Conservation (phyloP, 495 filamentous ascomycete genomes). For the Xylaria intraflava region DNA sequence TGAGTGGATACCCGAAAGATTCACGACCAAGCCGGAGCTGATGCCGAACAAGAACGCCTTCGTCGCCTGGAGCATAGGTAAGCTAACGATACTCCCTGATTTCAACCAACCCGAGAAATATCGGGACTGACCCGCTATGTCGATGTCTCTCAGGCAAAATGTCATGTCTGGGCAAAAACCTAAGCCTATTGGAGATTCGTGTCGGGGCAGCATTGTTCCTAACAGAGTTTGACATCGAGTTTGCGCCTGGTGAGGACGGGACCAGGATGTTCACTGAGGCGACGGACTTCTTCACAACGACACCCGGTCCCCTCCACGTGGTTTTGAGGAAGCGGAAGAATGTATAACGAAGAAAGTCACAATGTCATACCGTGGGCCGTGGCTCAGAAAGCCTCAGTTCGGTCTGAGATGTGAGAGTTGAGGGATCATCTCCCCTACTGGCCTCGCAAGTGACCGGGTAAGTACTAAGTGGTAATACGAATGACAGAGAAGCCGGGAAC, state of each 20-base stretch:
- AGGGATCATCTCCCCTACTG: too few relatives aligned
- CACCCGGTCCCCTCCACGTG: background rate
- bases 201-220: background rate
- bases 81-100: background rate
- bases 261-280: background rate
- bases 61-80: conserved; percentile 5
- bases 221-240: background rate
- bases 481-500: too few relatives aligned
- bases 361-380: too few relatives aligned
- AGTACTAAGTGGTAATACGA: too few relatives aligned
- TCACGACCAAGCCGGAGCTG: conserved; percentile 37
- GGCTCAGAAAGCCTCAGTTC: too few relatives aligned
- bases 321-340: background rate
- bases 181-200: background rate
- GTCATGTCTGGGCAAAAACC: background rate
- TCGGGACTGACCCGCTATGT: background rate
- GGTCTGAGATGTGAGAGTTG: too few relatives aligned
- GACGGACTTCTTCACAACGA: background rate
- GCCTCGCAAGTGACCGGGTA: too few relatives aligned
- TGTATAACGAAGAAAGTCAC: too few relatives aligned
- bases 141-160: background rate
- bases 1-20: conserved; percentile 45
- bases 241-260: background rate
- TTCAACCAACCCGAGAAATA: background rate
- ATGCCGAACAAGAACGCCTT: conserved; percentile 41